Conservation (phyloP, 1,139 yeast genomes). For the Hansenula sp. region DNA sequence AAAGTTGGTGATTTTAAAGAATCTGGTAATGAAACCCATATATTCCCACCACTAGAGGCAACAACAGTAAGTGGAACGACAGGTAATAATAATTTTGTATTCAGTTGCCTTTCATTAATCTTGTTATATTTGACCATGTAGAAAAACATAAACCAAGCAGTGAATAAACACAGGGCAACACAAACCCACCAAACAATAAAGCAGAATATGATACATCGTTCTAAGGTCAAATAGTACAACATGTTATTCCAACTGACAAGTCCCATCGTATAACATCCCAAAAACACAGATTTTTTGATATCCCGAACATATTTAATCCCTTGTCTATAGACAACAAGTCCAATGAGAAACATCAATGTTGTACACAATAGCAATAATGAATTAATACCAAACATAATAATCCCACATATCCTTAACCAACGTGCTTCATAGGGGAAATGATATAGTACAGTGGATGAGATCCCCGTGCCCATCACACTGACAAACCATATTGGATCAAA, state of each 20-base stretch:
- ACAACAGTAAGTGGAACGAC: conserved; percentile 75
- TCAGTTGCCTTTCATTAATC: conserved; percentile 16
- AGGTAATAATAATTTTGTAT: conserved; percentile 47
- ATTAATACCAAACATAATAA: conserved; percentile 55
- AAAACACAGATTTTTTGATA: conserved; percentile 49
- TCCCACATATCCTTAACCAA: conserved; percentile 59
- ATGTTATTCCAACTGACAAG: conserved; percentile 59
- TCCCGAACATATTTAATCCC: conserved; percentile 36
- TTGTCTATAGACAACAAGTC: conserved; percentile 34
- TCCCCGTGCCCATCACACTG: conserved; percentile 83
- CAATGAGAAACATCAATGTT: conserved; percentile 34
- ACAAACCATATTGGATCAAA: conserved; percentile 66
- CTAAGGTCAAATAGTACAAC: conserved; percentile 29
- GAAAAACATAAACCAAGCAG: conserved; percentile 54
- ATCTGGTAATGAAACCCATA: conserved; percentile 41
- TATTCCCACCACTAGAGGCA: conserved; percentile 59
- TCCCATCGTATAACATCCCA: conserved; percentile 84
- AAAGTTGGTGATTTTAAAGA: conserved; percentile 48
- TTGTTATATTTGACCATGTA: conserved; percentile 39
- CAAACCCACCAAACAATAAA: conserved; percentile 73
- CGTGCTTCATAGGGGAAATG: conserved; percentile 59
- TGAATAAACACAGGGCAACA: conserved; percentile 44
- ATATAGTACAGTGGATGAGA: conserved; percentile 55
- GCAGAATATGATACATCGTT: conserved; percentile 36
- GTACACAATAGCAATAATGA: conserved; percentile 42